phyloP scores from a whole-genome alignment of 495 filamentous ascomycete species.

The Talaromyces borbonicus region DNA sequence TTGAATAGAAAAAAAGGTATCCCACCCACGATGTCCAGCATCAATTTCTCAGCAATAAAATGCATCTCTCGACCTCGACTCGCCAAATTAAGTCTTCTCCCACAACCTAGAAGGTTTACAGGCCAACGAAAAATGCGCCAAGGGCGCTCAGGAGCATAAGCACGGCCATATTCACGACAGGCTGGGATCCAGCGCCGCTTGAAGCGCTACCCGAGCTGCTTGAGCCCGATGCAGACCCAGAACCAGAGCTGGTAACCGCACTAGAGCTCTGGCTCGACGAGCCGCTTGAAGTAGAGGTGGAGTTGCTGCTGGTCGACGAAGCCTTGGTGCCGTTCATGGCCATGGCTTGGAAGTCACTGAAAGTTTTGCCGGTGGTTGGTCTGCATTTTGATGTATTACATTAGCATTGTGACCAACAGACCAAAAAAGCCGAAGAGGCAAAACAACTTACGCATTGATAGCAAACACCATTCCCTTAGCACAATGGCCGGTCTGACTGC shows the following conservation, averaged over 20 bases:
- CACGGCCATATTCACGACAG: not conserved
- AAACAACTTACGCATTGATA: slow-evolving; percentile 29
- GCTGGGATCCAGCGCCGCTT: not conserved
- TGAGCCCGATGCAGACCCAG: not conserved
- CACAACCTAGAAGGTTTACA: not conserved
- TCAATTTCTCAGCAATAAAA: not conserved
- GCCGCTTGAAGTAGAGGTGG: not conserved
- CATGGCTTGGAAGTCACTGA: not conserved
- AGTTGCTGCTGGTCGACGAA: not conserved
- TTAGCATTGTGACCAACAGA: not conserved
- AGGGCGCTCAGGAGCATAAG: not conserved
- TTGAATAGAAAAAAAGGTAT: not conserved
- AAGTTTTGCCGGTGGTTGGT: slow-evolving; percentile 1
- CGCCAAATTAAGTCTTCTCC: not conserved
- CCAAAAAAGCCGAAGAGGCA: not conserved
- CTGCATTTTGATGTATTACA: too few relatives aligned
- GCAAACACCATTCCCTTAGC: slow-evolving; percentile 40
- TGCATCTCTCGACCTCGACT: not conserved
- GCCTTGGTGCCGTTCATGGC: not conserved
- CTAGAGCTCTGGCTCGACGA: not conserved
- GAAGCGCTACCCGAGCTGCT: not conserved
- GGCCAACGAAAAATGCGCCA: not conserved
- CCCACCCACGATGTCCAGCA: not conserved
- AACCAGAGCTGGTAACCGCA: not conserved
- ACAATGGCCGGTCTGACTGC: slow-evolving; percentile 41